These are phyloP conservation scores for Kwoniella mangroviensis DNA, from an alignment of 768 basidiomycete species.

Conservation along the genomic window DNA sequence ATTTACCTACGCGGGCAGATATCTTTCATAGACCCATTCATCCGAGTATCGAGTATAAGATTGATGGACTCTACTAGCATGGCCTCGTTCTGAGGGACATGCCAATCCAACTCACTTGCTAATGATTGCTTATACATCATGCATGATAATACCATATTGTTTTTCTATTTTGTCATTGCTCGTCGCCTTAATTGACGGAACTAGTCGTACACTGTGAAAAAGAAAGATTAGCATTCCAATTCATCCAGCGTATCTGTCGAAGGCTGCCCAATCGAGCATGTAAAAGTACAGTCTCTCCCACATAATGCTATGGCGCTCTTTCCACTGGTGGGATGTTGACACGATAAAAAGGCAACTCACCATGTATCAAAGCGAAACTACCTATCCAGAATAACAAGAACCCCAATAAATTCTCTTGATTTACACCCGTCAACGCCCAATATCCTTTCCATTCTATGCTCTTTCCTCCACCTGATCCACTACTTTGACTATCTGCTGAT, in stretches of 20 bases:
- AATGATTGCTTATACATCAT: background rate
- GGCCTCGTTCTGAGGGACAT: too few species aligned
- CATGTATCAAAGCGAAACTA: constrained; percentile 68
- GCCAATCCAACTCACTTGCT: background rate
- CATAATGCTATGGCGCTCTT: background rate
- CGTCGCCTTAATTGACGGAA: too few species aligned
- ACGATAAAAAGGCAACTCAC: constrained; percentile 31
- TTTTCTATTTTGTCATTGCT: too few species aligned
- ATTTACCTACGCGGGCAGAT: too few species aligned
- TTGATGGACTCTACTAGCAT: too few species aligned
- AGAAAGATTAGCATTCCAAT: too few species aligned
- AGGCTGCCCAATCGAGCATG: too few species aligned
- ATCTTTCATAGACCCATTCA: too few species aligned
- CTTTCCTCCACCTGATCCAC: constrained; percentile 58
- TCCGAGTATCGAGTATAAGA: too few species aligned
- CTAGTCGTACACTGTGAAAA: too few species aligned
- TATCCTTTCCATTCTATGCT: constrained; percentile 61
- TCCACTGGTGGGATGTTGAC: background rate
- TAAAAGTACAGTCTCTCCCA: too few species aligned
- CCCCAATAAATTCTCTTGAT: constrained; percentile 87
- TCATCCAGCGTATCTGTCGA: too few species aligned
- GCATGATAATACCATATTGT: background rate
- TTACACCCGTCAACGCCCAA: constrained; percentile 69
- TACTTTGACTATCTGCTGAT: background rate
- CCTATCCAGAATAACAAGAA: constrained; percentile 93